Base-by-base conservation (phyloP, 306 rosid species). In the Vicia faba region DNA sequence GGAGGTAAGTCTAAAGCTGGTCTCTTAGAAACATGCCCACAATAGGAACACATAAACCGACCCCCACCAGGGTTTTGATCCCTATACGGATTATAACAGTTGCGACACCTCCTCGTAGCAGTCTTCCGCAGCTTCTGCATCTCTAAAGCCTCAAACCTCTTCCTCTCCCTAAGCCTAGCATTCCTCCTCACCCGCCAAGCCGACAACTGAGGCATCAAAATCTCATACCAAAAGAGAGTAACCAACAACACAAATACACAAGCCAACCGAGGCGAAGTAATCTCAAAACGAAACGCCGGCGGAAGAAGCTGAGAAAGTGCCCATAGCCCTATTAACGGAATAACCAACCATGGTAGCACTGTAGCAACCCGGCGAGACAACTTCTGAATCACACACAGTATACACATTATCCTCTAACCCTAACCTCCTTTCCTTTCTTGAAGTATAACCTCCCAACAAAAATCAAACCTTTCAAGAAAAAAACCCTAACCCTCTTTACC, bases 331-430 rank as follows among this genome's bases (percentile, higher is more conserved):
- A 95, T 95, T 14, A 95, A 78, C 2, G 99, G 99, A 75, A 95
- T 85, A 75, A 95, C 96, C 82, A 95, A 90, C 99, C 99, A 90
- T 72, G 99, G 99, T 54, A 95, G 95, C 99, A 90, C 86, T 20
- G 96, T 88, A 36, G 99, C 99, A 56, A 90, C 96, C 97, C 92
- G 91, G 88, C 99, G 99, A 81, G 97, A 95, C 91, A 96, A 88
- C 96, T 95, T 95, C 89, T 95, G 99, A 84, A 95, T 95, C 73
- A 95, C 97, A 78, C 99, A 95, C 29, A 95, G 97, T 86, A 95
- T 95, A 88, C 99, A 95, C 99, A 95, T 95, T 90, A 88, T 95
- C 88, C 86, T 86, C 88, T 80, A 89, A 58, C 82, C 87, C 82
- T 57, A 74, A 69, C 55, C 64, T 51, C 61, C 49, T 54, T 50